Evolutionary conservation across 1,139 yeast species (phyloP), one percentile per base, ranked within the genome.

Genomic region (Magnusiomyces sp.): DNA sequence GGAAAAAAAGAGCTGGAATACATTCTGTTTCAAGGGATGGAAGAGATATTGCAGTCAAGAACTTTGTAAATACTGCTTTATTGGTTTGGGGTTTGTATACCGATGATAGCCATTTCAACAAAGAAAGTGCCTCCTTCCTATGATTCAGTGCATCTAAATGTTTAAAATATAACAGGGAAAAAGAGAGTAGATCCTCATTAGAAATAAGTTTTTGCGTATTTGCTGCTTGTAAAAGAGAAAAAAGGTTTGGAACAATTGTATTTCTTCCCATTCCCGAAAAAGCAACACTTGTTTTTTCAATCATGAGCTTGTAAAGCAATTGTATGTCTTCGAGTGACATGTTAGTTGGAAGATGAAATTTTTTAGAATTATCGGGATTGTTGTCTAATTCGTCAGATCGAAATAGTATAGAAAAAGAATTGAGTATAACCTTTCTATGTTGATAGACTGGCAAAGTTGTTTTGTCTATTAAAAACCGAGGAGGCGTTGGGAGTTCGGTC

Each of bases 51-150:
- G 50, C 46, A 6, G 39, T 40, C 10, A 45, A 23, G 7, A 44
- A 44, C 16, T 14, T 17, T 5, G 31, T 33, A 23, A 52, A 52
- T 2, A 43, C 10, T n/a, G 33, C n/a, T 4, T 45, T 49, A 31
- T 32, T 34, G 2, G 45, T 32, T 33, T 43, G 32, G 4, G 48
- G 46, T 10, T 43, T 46, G 41, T 44, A 40, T 5, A 40, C 45
- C 3, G 44, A 27, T 2, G 49, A n/a, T 6, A 52, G 42, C 54
- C 54, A 52, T 16, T 45, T 33, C n/a, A 52, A 39, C 5, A 47
- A 36, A 27, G 45, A 34, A 16, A 36, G 40, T 5, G 54, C 50
- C 31, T 47, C 48, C 2, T 23, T n/a, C 6, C 16, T 33, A 19
- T 49, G 45, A n/a, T 20, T 17, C 29, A 43, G 50, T 6, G 51